These are phyloP conservation scores for Cyberlindnera galapagoensis DNA, from an alignment of 805 yeast genomes.

Conservation along the genomic window DNA sequence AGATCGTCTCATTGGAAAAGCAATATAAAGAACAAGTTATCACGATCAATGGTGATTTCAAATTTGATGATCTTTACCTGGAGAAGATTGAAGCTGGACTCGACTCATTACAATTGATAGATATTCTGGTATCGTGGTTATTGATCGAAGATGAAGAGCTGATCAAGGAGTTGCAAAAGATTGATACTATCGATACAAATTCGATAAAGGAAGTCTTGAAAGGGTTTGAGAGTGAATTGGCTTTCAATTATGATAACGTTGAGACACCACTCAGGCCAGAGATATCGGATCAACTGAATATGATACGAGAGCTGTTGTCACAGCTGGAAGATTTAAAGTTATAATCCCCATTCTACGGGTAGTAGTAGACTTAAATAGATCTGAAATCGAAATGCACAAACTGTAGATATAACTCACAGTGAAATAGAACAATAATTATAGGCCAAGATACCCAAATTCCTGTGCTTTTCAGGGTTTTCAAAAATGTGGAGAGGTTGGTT, in stretches of 20 bases:
- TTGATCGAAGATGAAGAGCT: constrained; percentile 15
- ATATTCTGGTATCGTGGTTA: constrained; percentile 16
- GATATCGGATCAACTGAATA: constrained; percentile 3
- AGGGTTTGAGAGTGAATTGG: constrained; percentile 12
- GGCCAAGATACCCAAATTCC: no score
- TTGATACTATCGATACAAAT: constrained; percentile 1
- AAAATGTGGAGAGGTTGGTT: no score
- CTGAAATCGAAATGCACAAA: no score
- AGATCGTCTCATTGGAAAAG: constrained; percentile 3
- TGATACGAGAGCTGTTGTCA: constrained; percentile 9
- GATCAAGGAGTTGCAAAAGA: constrained; percentile 4
- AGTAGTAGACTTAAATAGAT: no score
- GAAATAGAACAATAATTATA: no score
- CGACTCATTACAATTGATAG: constrained; percentile 14
- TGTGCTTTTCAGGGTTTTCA: no score
- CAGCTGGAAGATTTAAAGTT: constrained; percentile 4
- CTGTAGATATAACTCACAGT: no score
- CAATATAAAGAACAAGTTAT: constrained; percentile 1
- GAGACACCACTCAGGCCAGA: constrained; percentile 5
- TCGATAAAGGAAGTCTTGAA: constrained; percentile 2
- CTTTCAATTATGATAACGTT: constrained; percentile 7
- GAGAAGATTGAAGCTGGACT: constrained; percentile 17
- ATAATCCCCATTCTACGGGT: no score
- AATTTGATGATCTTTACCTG: constrained; percentile 12
- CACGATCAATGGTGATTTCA: constrained; percentile 4